Evolutionary conservation across 805 yeast genomes (phyloP), one percentile per base, ranked within the genome.

Genomic region (Saccharomycopsis javanensis): DNA sequence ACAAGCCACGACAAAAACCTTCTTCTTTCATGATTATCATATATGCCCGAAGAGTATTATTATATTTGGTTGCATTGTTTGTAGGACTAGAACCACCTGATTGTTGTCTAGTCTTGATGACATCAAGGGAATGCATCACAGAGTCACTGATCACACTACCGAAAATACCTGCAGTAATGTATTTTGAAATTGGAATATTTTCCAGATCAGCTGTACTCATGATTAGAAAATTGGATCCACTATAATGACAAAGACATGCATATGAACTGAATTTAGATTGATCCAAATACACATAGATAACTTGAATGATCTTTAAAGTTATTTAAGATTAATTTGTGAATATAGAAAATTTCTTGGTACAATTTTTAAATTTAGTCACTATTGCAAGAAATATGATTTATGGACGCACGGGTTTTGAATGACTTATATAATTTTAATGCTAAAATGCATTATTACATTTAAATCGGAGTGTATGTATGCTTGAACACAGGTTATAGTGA

Each of bases 91-190:
- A 10, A 20, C 48, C 48, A 5, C 48, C 48, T 42, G 48, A 8
- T 68, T 94, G 99, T 69, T 94, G 99, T 61, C 99, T 77, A 1
- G 99, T 94, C 68, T 94, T 94, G 46, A 94, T 96, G 0, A 99
- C 94, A 68, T 94, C 99, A 33, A 94, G 72, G 0, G 98, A 91
- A 70, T 94, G 97, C 97, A 94, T 94, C 28, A 81, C 73, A 1
- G 94, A 78, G 66, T 92, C 99, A 11, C 97, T 97, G 45, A 91
- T 80, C 56, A 87, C 83, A 1, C 98, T 98, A 5, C 98, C 99
- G 54, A 92, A 71, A 0, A 96, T 97, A 46, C 99, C 99, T 0
- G 97, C 96, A 37, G 88, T 56, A 74, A 89, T 75, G 66, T 89
- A 81, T 65, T 79, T 76, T 61, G 78, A 50, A 25, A 85, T 69